Base-by-base conservation (phyloP, 2,329 filamentous ascomycete species). In the Neofusicoccum kwambonambiense region DNA sequence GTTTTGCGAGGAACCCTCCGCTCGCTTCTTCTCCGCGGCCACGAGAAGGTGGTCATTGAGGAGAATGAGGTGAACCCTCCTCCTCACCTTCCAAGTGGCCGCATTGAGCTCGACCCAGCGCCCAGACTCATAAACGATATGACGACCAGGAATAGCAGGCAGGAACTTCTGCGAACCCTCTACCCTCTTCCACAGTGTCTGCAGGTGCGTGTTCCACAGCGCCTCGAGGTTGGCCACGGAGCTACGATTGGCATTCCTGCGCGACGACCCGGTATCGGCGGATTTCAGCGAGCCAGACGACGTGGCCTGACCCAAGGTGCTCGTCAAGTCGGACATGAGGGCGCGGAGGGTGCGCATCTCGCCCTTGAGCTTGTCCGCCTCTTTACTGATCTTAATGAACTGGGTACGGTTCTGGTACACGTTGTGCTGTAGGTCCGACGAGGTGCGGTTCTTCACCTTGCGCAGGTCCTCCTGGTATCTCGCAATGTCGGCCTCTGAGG, bases 361-460 rank as follows among this genome's bases (percentile, higher is more conserved):
- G 64, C 88, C 87, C 79, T 98, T 98, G 65, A 99, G 87, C 80
- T 97, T 97, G 79, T 99, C 95, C 1, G 96, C 95, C 80, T 99
- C 95, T 79, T 98, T 97, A 76, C 93, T 97, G 77, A 99, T 98
- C 78, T 96, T 96, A 83, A 99, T 98, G 75, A 99, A 99, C 73
- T 98, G 95, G 0, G 92, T 96, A 56, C 95, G 89, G 78, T 99
- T 99, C 77, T 97, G 93, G 78, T 96, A 94, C 58, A 99, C 90
- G 78, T 93, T 98, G 74, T 96, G 92, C 77, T 98, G 94, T 22
- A 99, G 83, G 71, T 98, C 93, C 56, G 88, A 85, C 4, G 90
- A 89, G 8, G 92, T 93, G 64, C 91, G 87, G 69, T 86, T 85
- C 77, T 94, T 94, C 64, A 95, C 83, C 71, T 89, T 90, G 68